Evolutionary conservation across 2,329 filamentous ascomycete genomes (phyloP), one percentile per base, ranked within the genome.

Genomic region (Dichotomopilus funicola): DNA sequence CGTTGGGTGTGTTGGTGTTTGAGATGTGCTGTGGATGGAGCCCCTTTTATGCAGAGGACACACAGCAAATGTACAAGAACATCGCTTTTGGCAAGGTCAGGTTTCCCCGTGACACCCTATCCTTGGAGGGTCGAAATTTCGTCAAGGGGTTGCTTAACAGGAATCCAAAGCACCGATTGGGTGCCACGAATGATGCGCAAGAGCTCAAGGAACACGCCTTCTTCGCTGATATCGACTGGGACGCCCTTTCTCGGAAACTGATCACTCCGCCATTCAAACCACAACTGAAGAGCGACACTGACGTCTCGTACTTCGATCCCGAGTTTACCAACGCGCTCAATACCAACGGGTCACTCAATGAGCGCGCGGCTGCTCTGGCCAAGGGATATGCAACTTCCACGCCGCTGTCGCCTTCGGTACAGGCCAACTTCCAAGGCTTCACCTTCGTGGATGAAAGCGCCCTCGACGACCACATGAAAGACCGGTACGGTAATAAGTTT

Each of bases 1-100:
- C 94, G 1, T 79, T 99, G 10, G 94, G 94, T 55, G 94, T 99
- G 48, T 78, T 99, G 53, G 94, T 99, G 1, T 99, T 99, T 66
- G 94, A 99, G 72, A 99, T 99, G 94, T 99, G 94, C 76, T 99
- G 94, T 66, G 94, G 94, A 37, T 99, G 94, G 94, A 96, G 91
- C 66, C 94, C 94, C 0, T 99, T 99, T 74, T 99, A 97, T 65
- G 94, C 94, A 55, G 94, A 99, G 68, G 94, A 99, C 68, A 99
- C 94, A 0, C 94, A 99, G 72, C 94, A 99, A 71, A 99, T 99
- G 94, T 99, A 99, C 78, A 99, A 99, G 78, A 99, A 99, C 75
- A 99, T 99, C 69, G 94, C 94, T 0, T 99, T 99, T 68, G 94
- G 94, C 69, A 99, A 99, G 70, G 94, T 99, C 56, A 82, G 94